Evolutionary conservation across 768 basidiomycete genomes (phyloP).

Genomic region (Imleria badia): DNA sequence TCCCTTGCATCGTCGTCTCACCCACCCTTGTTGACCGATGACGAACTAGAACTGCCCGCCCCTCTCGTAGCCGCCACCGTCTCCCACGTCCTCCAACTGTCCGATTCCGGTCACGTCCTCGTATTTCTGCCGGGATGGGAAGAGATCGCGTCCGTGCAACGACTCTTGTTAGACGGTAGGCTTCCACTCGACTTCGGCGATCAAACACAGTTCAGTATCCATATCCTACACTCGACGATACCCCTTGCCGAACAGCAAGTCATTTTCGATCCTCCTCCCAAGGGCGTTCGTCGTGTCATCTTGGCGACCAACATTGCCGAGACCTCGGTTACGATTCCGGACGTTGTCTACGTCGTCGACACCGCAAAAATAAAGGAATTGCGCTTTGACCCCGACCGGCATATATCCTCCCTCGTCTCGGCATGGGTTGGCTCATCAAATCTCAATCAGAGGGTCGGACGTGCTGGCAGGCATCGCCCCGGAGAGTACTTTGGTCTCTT

Average conservation of each 20-base stretch:
- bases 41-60: slow-evolving; percentile 76
- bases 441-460: slow-evolving; percentile 86
- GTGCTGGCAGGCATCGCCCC: slow-evolving; percentile 86
- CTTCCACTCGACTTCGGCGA: slow-evolving; percentile 65
- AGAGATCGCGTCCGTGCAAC: slow-evolving; percentile 76
- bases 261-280: slow-evolving; percentile 80
- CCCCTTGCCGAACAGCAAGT: slow-evolving; percentile 86
- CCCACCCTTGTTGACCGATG: slow-evolving; percentile 27
- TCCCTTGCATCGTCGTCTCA: slow-evolving; percentile 6
- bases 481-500: slow-evolving; percentile 92
- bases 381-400: slow-evolving; percentile 83
- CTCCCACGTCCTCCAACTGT: slow-evolving; percentile 68
- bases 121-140: slow-evolving; percentile 95
- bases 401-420: slow-evolving; percentile 84
- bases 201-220: slow-evolving; percentile 58
- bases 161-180: slow-evolving; percentile 50
- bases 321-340: slow-evolving; percentile 92
- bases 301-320: slow-evolving; percentile 95
- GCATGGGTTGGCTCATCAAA: slow-evolving; percentile 93
- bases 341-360: slow-evolving; percentile 94
- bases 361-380: slow-evolving; percentile 86
- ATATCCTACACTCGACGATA: slow-evolving; percentile 86
- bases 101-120: slow-evolving; percentile 82
- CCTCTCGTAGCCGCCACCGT: slow-evolving; percentile 81
- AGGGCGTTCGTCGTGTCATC: slow-evolving; percentile 82